These are phyloP conservation scores for Boletus sensibilis DNA, from an alignment of 768 basidiomycete species.

Conservation along the genomic window DNA sequence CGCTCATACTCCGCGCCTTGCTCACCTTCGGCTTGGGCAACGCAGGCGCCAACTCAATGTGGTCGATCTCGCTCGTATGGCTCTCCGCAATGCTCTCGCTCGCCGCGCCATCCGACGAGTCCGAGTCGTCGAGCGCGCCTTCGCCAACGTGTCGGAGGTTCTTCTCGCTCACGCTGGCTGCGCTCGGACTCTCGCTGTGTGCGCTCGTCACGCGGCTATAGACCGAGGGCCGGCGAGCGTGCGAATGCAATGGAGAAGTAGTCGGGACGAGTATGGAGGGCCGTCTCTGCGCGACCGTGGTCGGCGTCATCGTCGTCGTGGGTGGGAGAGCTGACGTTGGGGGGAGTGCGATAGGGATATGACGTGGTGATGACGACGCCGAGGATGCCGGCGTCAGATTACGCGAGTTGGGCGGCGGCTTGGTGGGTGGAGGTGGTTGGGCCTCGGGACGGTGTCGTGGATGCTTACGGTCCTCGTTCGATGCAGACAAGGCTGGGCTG, in stretches of 20 bases:
- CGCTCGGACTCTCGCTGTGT: conserved; percentile 34
- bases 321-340: conserved; percentile 36
- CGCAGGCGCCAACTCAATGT: conserved; percentile 29
- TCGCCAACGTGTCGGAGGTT: conserved; percentile 70
- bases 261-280: conserved; percentile 40
- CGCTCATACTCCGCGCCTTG: conserved; percentile 39
- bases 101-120: conserved; percentile 47
- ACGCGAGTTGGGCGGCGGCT: conserved; percentile 40
- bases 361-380: conserved; percentile 55
- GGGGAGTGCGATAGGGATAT: conserved; percentile 30
- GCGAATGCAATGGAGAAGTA: conserved; percentile 31
- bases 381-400: conserved; percentile 58
- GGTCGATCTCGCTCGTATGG: conserved; percentile 33
- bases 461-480: conserved; percentile 26
- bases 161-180: conserved; percentile 38
- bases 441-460: conserved; percentile 16
- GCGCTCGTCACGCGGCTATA: conserved; percentile 39
- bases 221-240: conserved; percentile 38
- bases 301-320: conserved; percentile 42
- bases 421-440: conserved; percentile 19
- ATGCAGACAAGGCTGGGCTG: conserved; percentile 25
- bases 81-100: conserved; percentile 21
- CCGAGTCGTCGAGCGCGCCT: conserved; percentile 75
- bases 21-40: conserved; percentile 23
- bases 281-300: conserved; percentile 42